A percentile compares a stretch with the other conserved stretches of the same genome.
These are phyloP conservation scores for Sporothrix pallida DNA, from an alignment of 2,329 filamentous ascomycete species.

Conservation along the genomic window DNA sequence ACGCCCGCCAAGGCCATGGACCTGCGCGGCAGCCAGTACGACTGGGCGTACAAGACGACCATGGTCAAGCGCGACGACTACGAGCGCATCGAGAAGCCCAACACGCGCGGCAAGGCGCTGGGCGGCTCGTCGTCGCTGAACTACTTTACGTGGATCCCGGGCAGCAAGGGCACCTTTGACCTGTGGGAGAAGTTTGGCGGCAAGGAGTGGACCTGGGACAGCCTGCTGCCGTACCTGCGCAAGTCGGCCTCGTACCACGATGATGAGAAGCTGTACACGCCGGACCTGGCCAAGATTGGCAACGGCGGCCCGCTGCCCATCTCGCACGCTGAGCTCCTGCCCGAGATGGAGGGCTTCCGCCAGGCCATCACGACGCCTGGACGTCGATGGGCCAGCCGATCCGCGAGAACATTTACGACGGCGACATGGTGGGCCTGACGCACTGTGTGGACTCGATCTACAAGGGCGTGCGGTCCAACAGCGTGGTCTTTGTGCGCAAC, in stretches of 20 bases:
- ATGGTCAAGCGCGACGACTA: constrained; percentile 65
- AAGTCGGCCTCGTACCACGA: constrained; percentile 66
- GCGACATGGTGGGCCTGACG: constrained; percentile 59
- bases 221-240: constrained; percentile 56
- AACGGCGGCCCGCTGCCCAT: constrained; percentile 58
- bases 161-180: constrained; percentile 64
- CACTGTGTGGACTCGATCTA: constrained; percentile 63
- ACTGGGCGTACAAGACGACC: constrained; percentile 67
- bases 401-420: constrained; percentile 62
- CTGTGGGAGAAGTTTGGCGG: constrained; percentile 76
- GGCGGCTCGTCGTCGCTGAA: constrained; percentile 65
- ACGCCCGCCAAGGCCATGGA: constrained; percentile 60
- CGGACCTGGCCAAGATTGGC: constrained; percentile 58
- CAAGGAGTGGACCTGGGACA: constrained; percentile 67
- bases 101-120: constrained; percentile 64
- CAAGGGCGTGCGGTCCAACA: constrained; percentile 59
- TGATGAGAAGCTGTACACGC: constrained; percentile 53
- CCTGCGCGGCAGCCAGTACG: constrained; percentile 60
- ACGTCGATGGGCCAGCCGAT: constrained; percentile 56
- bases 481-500: constrained; percentile 56
- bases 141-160: constrained; percentile 69
- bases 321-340: constrained; percentile 59
- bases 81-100: constrained; percentile 66
- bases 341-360: constrained; percentile 58
- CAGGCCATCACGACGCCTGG: constrained; percentile 60